Percentiles rank a stretch among this genome's conserved stretches.
Conservation (phyloP, 805 yeast species). For the Teunomyces panamensis region DNA sequence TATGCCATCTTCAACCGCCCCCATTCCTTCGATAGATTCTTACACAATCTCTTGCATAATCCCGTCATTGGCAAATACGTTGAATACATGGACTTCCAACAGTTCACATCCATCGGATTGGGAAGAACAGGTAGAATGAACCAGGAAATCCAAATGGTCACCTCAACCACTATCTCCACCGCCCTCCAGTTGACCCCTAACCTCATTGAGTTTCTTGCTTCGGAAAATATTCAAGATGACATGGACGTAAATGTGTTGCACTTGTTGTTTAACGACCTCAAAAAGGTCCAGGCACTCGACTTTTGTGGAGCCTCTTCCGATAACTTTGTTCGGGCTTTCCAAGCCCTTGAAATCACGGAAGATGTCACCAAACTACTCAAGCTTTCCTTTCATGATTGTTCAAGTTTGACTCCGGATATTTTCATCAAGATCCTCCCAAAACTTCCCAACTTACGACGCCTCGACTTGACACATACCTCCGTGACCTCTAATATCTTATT, state of each 20-base stretch:
- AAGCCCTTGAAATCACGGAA: slow-evolving; percentile 30
- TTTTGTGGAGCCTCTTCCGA: slow-evolving; percentile 84
- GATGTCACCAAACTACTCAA: slow-evolving; percentile 28
- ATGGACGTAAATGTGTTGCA: slow-evolving; percentile 58
- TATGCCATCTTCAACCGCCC: slow-evolving; percentile 78
- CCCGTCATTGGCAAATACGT: slow-evolving; percentile 58
- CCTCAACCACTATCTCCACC: slow-evolving; percentile 63
- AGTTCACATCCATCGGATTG: slow-evolving; percentile 83
- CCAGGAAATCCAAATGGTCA: slow-evolving; percentile 87
- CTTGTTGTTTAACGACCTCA: slow-evolving; percentile 51
- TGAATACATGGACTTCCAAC: slow-evolving; percentile 79
- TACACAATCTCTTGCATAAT: slow-evolving; percentile 48
- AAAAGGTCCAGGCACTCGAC: slow-evolving; percentile 66
- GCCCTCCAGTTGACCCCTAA: slow-evolving; percentile 65
- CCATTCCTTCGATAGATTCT: slow-evolving; percentile 69
- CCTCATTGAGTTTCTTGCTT: slow-evolving; percentile 73
- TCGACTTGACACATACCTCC: slow-evolving; percentile 81
- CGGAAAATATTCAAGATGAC: slow-evolving; percentile 84
- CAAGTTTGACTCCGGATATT: slow-evolving; percentile 61
- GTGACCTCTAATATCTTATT: slow-evolving; percentile 61
- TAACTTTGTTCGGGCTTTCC: slow-evolving; percentile 58
- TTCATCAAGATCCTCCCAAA: slow-evolving; percentile 58
- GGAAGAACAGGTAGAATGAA: slow-evolving; percentile 91
- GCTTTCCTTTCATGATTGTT: slow-evolving; percentile 84
- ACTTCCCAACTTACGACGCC: slow-evolving; percentile 53